Percentiles rank a stretch among this genome's conserved stretches.
Evolutionary conservation across 2,329 filamentous ascomycete species (phyloP).

Genomic region (Colletotrichum sp.): DNA sequence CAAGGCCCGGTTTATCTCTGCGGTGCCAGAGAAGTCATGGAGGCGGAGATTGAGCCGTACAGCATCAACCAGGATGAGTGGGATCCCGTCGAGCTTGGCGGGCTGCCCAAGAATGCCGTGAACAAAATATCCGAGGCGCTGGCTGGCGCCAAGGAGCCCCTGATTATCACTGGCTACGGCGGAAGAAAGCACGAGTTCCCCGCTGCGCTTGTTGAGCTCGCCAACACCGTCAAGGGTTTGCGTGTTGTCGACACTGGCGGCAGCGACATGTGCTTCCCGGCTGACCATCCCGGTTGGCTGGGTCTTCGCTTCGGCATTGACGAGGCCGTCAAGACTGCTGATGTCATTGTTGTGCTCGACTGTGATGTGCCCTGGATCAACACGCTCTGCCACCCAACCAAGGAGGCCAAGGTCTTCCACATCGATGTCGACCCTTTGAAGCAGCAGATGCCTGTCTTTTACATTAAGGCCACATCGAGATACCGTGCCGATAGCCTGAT

Average conservation of each 20-base stretch:
- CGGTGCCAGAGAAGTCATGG: constrained; percentile 79
- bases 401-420: constrained; percentile 63
- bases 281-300: constrained; percentile 69
- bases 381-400: constrained; percentile 67
- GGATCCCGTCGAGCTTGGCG: constrained; percentile 73
- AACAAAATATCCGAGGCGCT: constrained; percentile 67
- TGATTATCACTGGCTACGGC: constrained; percentile 74
- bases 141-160: constrained; percentile 66
- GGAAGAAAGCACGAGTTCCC: constrained; percentile 72
- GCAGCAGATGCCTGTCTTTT: constrained; percentile 77
- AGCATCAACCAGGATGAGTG: constrained; percentile 71
- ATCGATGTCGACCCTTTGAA: constrained; percentile 71
- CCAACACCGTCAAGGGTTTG: constrained; percentile 70
- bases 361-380: constrained; percentile 95
- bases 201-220: constrained; percentile 67
- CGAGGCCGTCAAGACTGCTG: constrained; percentile 74
- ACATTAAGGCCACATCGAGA: constrained; percentile 68
- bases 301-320: constrained; percentile 79
- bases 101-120: constrained; percentile 56
- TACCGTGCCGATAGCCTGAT: constrained; percentile 71
- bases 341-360: constrained; percentile 84
- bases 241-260: constrained; percentile 78
- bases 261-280: constrained; percentile 83
- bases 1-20: constrained; percentile 77
- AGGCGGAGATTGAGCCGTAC: constrained; percentile 80